Evolutionary conservation across 2,329 filamentous ascomycete species (phyloP).

Genomic region (Aureobasidium namibiae): DNA sequence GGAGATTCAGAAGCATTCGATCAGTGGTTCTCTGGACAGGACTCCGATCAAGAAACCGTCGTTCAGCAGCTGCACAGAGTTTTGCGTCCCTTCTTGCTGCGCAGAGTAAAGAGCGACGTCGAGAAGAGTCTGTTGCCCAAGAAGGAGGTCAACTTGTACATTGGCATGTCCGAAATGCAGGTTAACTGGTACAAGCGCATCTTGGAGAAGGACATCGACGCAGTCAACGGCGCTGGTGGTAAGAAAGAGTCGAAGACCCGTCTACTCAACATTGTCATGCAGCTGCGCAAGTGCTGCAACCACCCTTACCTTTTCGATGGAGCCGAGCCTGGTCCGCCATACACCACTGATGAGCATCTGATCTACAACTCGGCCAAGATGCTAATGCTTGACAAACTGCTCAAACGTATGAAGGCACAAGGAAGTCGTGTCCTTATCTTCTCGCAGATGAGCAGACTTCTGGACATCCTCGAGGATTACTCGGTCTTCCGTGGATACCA

Average conservation of each 20-base stretch:
- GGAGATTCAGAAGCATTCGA: slow-evolving; percentile 95
- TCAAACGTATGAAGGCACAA: slow-evolving; percentile 72
- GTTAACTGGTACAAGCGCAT: slow-evolving; percentile 99
- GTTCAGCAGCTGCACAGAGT: slow-evolving; percentile 94
- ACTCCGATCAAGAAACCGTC: slow-evolving; percentile 85
- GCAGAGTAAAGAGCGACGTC: slow-evolving; percentile 93
- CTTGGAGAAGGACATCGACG: slow-evolving; percentile 96
- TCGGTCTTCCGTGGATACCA: slow-evolving; percentile 92
- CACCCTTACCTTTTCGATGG: slow-evolving; percentile 98
- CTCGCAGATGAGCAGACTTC: slow-evolving; percentile 95
- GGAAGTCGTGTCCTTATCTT: slow-evolving; percentile 97
- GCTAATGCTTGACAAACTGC: slow-evolving; percentile 87
- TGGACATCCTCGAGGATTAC: slow-evolving; percentile 97
- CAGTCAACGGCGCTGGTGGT: slow-evolving; percentile 90
- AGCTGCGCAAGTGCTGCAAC: slow-evolving; percentile 96
- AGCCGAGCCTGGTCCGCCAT: slow-evolving; percentile 91
- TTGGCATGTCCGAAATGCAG: slow-evolving; percentile 99
- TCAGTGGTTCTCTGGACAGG: slow-evolving; percentile 92
- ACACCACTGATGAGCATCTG: slow-evolving; percentile 95
- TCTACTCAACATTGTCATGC: slow-evolving; percentile 98
- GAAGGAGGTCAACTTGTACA: slow-evolving; percentile 93
- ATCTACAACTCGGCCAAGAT: slow-evolving; percentile 94
- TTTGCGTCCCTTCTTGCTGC: slow-evolving; percentile 83
- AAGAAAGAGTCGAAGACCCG: slow-evolving; percentile 97
- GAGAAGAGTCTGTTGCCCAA: slow-evolving; percentile 96